These are phyloP conservation scores for Pleoardoris graminearum DNA, from an alignment of 2,329 filamentous ascomycete genomes.

Conservation along the genomic window DNA sequence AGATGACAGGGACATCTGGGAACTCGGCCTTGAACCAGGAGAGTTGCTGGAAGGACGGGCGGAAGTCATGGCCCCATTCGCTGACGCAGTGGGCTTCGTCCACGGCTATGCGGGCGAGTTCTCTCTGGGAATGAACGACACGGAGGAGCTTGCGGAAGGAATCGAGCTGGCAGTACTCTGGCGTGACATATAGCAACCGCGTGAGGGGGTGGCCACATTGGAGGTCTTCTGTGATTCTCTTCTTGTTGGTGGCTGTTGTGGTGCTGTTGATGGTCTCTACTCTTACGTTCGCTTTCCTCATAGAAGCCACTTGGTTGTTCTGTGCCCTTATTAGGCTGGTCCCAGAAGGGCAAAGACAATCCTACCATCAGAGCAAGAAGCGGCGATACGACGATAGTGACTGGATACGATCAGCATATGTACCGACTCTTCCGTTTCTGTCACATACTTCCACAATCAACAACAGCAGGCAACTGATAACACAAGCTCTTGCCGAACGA, in stretches of 20 bases:
- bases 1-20: constrained; percentile 86
- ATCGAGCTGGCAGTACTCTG: constrained; percentile 79
- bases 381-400: constrained; percentile 89
- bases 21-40: constrained; percentile 83
- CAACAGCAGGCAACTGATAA: constrained; percentile 87
- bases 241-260: constrained; percentile 66
- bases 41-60: constrained; percentile 85
- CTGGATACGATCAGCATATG: constrained; percentile 48
- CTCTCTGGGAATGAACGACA: constrained; percentile 75
- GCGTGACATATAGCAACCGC: constrained; percentile 88
- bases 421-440: neutral
- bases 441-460: constrained; percentile 78
- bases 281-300: constrained; percentile 72
- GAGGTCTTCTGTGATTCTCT: constrained; percentile 75
- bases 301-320: constrained; percentile 89
- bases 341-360: neutral
- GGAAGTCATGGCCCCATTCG: constrained; percentile 97
- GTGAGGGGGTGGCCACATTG: constrained; percentile 84
- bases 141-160: constrained; percentile 75
- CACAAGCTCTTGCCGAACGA: constrained; percentile 93
- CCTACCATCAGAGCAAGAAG: constrained; percentile 83
- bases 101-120: constrained; percentile 85
- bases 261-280: constrained; percentile 88
- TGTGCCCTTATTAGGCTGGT: constrained; percentile 40
- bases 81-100: constrained; percentile 97